Evolutionary conservation across 2,329 filamentous ascomycete genomes (phyloP).

Genomic region (Colletotrichum musae): DNA sequence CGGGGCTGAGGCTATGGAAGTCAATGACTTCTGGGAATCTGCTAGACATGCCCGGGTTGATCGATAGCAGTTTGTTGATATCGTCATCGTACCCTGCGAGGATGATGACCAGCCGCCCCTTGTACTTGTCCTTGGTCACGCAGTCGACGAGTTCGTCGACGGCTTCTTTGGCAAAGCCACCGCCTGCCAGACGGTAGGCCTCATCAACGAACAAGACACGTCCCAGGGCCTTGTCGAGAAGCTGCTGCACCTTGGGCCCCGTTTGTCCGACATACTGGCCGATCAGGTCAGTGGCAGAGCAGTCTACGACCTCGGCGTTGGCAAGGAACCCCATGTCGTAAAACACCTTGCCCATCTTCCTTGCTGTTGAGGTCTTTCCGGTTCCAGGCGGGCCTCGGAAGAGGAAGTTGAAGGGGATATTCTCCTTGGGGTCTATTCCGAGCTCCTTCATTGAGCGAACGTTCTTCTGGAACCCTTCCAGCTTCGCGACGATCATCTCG

Average conservation of each 20-base stretch:
- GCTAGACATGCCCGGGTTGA: conserved; percentile 75
- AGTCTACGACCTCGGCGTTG: conserved; percentile 72
- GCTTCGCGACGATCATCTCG: conserved; percentile 65
- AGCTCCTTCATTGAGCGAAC: conserved; percentile 65
- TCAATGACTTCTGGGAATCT: conserved; percentile 75
- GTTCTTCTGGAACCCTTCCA: conserved; percentile 69
- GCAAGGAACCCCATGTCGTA: conserved; percentile 77
- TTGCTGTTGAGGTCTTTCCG: conserved; percentile 80
- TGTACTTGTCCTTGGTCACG: conserved; percentile 69
- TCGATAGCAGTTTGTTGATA: conserved; percentile 73
- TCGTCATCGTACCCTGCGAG: conserved; percentile 78
- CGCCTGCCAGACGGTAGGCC: conserved; percentile 75
- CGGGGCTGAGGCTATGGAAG: conserved; percentile 63
- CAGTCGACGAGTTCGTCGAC: conserved; percentile 68
- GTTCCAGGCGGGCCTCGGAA: conserved; percentile 78
- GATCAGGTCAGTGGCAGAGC: conserved; percentile 78
- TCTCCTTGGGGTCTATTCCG: conserved; percentile 68
- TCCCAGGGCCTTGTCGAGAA: conserved; percentile 74
- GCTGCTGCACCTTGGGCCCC: conserved; percentile 73
- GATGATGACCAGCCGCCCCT: conserved; percentile 74
- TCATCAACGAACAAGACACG: conserved; percentile 81
- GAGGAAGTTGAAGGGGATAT: conserved; percentile 77
- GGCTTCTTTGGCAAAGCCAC: conserved; percentile 70
- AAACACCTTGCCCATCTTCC: conserved; percentile 82
- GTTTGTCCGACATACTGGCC: conserved; percentile 80